These are phyloP conservation scores for Mycena capillaripes DNA, from an alignment of 768 basidiomycete genomes.

Conservation along the genomic window DNA sequence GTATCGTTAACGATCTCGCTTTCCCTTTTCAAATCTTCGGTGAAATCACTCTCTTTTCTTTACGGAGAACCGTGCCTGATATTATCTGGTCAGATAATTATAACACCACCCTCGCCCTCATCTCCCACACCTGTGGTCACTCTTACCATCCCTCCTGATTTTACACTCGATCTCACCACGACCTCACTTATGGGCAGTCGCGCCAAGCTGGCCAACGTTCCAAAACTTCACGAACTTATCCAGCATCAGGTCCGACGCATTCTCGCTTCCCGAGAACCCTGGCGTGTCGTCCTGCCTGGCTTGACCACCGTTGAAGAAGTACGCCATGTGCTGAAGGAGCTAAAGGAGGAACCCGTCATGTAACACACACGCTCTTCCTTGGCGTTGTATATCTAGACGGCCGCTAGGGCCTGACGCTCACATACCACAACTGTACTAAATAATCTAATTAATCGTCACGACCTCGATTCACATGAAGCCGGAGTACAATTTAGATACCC, in stretches of 20 bases:
- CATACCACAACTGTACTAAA: slow-evolving; percentile 12
- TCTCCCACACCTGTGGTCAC: slow-evolving; percentile 72
- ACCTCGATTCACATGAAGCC: too few species aligned
- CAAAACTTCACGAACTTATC: slow-evolving; percentile 96
- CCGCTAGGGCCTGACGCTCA: slow-evolving; percentile 26
- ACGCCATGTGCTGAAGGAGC: slow-evolving; percentile 52
- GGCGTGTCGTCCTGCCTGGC: slow-evolving; percentile 79
- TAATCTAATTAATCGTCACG: neutral
- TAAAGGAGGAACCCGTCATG: slow-evolving; percentile 42
- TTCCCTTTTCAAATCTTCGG: slow-evolving; percentile 79
- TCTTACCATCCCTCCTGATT: slow-evolving; percentile 85
- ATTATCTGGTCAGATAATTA: slow-evolving; percentile 61
- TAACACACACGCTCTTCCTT: slow-evolving; percentile 4
- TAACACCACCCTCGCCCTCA: slow-evolving; percentile 71
- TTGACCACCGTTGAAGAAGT: slow-evolving; percentile 56
- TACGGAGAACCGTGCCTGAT: slow-evolving; percentile 18
- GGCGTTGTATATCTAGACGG: slow-evolving; percentile 16
- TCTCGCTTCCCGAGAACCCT: slow-evolving; percentile 70
- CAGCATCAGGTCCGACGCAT: slow-evolving; percentile 83
- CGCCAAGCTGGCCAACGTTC: slow-evolving; percentile 97
- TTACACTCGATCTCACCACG: slow-evolving; percentile 88
- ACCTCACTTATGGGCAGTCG: slow-evolving; percentile 95
- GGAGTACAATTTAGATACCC: slow-evolving; percentile 51
- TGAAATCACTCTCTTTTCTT: slow-evolving; percentile 48
- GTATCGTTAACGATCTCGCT: slow-evolving; percentile 86